phyloP scores from a whole-genome alignment of 495 filamentous ascomycete species.

The Podospora tetraspora region DNA sequence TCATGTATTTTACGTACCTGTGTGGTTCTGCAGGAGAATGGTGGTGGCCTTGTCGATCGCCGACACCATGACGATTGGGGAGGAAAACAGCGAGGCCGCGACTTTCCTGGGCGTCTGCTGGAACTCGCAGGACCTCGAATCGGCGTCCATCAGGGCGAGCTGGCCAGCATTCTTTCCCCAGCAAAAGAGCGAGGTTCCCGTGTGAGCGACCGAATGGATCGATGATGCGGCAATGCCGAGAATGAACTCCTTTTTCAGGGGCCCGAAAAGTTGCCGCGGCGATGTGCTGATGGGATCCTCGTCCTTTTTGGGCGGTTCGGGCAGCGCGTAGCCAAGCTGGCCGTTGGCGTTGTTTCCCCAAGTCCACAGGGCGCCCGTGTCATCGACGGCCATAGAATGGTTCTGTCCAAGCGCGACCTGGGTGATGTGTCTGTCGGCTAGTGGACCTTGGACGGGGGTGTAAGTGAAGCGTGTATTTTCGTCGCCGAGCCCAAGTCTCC shows the following conservation, averaged over 20 bases:
- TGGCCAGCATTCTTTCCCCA: constrained; percentile 97
- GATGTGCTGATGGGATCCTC: constrained; percentile 74
- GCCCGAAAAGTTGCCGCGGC: constrained; percentile 85
- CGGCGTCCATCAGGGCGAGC: constrained; percentile 87
- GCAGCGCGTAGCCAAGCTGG: constrained; percentile 77
- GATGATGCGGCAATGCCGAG: constrained; percentile 84
- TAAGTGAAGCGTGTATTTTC: constrained; percentile 83
- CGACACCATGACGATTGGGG: constrained; percentile 69
- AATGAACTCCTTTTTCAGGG: constrained; percentile 78
- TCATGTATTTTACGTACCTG: too few relatives aligned
- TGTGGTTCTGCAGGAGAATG: constrained; percentile 74
- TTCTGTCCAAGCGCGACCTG: constrained; percentile 81
- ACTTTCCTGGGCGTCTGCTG: constrained; percentile 82
- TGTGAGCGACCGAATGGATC: constrained; percentile 87
- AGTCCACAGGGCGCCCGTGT: constrained; percentile 76
- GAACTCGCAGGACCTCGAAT: constrained; percentile 78
- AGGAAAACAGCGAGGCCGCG: constrained; percentile 76
- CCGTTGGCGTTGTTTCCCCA: constrained; percentile 88
- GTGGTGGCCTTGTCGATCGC: constrained; percentile 89
- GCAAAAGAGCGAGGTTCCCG: constrained; percentile 72
- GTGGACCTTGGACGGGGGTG: constrained; percentile 65
- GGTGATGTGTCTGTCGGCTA: constrained; percentile 64
- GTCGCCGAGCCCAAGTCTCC: constrained; percentile 83
- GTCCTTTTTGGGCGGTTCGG: constrained; percentile 50
- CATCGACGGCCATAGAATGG: constrained; percentile 79